Conservation (phyloP, 2,329 filamentous ascomycete species). For the Chaetoscypha palmicola region DNA sequence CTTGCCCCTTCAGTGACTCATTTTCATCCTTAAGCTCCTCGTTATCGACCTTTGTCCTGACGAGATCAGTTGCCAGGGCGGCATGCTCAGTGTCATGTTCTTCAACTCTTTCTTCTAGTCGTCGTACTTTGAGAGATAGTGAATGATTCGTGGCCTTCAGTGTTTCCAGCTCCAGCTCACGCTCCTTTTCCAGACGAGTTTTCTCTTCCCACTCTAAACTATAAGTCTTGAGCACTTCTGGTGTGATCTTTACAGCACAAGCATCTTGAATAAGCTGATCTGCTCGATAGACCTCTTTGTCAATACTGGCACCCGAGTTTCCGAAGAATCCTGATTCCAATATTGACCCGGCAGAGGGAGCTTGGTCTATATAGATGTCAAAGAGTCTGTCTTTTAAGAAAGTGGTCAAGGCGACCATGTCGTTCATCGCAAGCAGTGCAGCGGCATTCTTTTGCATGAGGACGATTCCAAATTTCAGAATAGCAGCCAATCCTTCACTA, state of each 20-base stretch:
- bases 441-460: constrained; percentile 92
- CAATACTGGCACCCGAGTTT: constrained; percentile 76
- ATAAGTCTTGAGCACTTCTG: constrained; percentile 75
- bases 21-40: constrained; percentile 84
- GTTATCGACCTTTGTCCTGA: constrained; percentile 89
- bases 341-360: constrained; percentile 85
- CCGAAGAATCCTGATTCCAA: constrained; percentile 97
- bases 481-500: constrained; percentile 85
- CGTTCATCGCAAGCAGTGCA: constrained; percentile 72
- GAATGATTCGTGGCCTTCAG: constrained; percentile 60
- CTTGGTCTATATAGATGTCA: constrained; percentile 92
- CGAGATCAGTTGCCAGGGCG: constrained; percentile 80
- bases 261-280: constrained; percentile 91
- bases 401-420: constrained; percentile 82
- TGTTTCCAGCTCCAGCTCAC: constrained; percentile 71
- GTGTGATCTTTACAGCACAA: constrained; percentile 77
- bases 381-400: constrained; percentile 94
- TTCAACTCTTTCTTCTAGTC: constrained; percentile 81
- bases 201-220: constrained; percentile 89
- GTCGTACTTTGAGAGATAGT: constrained; percentile 70
- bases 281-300: constrained; percentile 93
- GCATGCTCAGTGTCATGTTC: constrained; percentile 87
- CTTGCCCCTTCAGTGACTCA: constrained; percentile 78
- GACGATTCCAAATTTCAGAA: constrained; percentile 89
- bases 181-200: constrained; percentile 71